phyloP scores from a whole-genome alignment of 2,329 filamentous ascomycete species.

The Neodidymelliopsis sp. region DNA sequence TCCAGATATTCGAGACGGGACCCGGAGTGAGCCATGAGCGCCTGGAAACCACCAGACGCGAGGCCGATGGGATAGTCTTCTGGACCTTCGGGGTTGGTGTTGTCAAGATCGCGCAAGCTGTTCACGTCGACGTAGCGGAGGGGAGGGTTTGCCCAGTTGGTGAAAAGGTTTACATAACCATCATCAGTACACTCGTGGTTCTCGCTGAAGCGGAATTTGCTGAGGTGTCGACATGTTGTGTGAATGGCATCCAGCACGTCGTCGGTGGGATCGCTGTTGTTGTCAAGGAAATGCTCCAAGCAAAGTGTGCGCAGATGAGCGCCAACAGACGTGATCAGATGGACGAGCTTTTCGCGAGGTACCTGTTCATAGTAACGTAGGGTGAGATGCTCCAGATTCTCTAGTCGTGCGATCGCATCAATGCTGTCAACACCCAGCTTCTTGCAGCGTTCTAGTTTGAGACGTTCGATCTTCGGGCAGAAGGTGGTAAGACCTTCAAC shows the following conservation, averaged over 20 bases:
- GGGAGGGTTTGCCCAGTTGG: constrained; percentile 75
- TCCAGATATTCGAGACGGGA: constrained; percentile 70
- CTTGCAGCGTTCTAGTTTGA: constrained; percentile 86
- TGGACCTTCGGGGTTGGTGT: constrained; percentile 69
- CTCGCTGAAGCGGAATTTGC: constrained; percentile 82
- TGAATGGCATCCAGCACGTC: constrained; percentile 74
- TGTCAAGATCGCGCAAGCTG: constrained; percentile 79
- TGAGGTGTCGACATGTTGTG: constrained; percentile 69
- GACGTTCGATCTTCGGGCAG: constrained; percentile 73
- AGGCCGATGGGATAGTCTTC: constrained; percentile 70
- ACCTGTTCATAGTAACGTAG: constrained; percentile 70
- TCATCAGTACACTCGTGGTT: constrained; percentile 78
- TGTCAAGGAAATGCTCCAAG: constrained; percentile 70
- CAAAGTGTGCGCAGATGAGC: constrained; percentile 77
- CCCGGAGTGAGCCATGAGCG: constrained; percentile 86
- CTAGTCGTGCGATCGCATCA: constrained; percentile 67
- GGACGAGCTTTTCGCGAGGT: constrained; percentile 64
- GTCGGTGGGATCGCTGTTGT: constrained; percentile 64
- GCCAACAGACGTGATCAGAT: constrained; percentile 70
- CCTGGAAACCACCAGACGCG: constrained; percentile 76
- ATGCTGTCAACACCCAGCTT: constrained; percentile 73
- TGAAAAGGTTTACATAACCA: constrained; percentile 77
- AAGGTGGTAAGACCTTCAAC: constrained; percentile 67
- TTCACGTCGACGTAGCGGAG: constrained; percentile 77
- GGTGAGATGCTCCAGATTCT: constrained; percentile 75